Conservation (phyloP, 352 stramenopile genomes). For the Globisporangium orthogonon region DNA sequence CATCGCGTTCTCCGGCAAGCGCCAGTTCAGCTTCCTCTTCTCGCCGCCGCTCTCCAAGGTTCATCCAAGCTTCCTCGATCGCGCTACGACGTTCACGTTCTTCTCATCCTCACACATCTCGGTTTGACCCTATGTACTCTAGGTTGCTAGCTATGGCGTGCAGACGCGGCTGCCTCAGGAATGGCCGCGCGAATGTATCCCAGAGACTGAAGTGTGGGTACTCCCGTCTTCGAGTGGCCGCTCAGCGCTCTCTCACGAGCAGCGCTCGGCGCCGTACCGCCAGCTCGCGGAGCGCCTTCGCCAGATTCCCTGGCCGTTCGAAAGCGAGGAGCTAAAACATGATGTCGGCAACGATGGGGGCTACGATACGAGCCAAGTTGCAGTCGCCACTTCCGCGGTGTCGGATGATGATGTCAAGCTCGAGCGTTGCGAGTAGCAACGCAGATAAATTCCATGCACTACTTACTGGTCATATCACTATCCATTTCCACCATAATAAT, state of each 20-base stretch:
- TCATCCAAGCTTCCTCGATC: background rate
- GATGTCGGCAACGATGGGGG: background rate
- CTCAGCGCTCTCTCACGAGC: conserved; percentile 69
- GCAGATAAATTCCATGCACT: too few relatives aligned
- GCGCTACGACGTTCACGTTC: too few relatives aligned
- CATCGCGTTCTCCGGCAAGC: conserved; percentile 84
- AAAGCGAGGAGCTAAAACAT: conserved; percentile 1
- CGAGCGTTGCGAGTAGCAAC: too few relatives aligned
- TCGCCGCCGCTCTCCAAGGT: conserved; percentile 57
- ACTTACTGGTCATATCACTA: too few relatives aligned
- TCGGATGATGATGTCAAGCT: too few relatives aligned
- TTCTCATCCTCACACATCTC: too few relatives aligned
- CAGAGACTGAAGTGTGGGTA: conserved; percentile 75
- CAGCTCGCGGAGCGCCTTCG: conserved; percentile 59
- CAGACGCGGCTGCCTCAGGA: conserved; percentile 51
- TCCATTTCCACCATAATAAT: too few relatives aligned
- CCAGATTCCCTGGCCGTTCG: conserved; percentile 38
- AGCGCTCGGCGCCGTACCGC: conserved; percentile 64
- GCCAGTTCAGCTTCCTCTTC: conserved; percentile 84
- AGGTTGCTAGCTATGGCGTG: conserved; percentile 51
- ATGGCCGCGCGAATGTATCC: conserved; percentile 58
- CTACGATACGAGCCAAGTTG: background rate
- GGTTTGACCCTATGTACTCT: background rate
- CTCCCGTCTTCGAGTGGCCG: conserved; percentile 79
- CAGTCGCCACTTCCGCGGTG: too few relatives aligned